A percentile compares a stretch with the other conserved stretches of the same genome.
Conservation (phyloP, 2,329 filamentous ascomycete genomes). For the Aspergillus unguis region DNA sequence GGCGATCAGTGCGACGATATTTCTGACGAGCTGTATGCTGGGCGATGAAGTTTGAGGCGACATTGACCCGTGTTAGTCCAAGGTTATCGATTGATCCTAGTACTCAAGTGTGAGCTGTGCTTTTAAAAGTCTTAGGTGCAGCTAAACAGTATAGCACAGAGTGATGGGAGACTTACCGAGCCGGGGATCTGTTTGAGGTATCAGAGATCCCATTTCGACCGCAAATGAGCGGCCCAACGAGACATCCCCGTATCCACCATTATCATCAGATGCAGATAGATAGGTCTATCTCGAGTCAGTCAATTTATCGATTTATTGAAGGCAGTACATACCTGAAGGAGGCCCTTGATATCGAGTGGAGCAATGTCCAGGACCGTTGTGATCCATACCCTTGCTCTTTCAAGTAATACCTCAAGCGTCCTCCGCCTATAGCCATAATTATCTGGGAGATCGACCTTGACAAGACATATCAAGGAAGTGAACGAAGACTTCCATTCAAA, state of each 20-base stretch:
- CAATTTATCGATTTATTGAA: not conserved
- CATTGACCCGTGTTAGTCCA: constrained; percentile 74
- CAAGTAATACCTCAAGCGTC: constrained; percentile 75
- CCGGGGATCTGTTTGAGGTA: constrained; percentile 82
- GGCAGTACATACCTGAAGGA: constrained; percentile 58
- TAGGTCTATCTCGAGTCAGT: constrained; percentile 63
- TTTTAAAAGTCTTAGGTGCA: not conserved
- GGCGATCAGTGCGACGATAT: constrained; percentile 79
- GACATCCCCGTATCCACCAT: constrained; percentile 85
- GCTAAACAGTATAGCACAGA: not conserved
- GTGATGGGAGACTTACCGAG: constrained; percentile 49
- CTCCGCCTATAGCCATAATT: constrained; percentile 77
- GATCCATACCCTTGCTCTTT: constrained; percentile 76
- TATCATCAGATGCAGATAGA: constrained; percentile 89
- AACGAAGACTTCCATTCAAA: constrained; percentile 85
- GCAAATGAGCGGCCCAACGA: constrained; percentile 92
- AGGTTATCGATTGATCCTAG: constrained; percentile 67
- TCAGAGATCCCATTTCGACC: constrained; percentile 81
- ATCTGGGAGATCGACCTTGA: constrained; percentile 88
- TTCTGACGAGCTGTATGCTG: constrained; percentile 97
- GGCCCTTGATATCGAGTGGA: constrained; percentile 87
- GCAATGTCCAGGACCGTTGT: constrained; percentile 75
- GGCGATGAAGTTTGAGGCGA: constrained; percentile 91
- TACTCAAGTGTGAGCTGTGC: not conserved
- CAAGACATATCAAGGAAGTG: constrained; percentile 69